These are phyloP conservation scores for Salpingoeca rosetta DNA, from an alignment of 78 protist species.

Conservation along the genomic window DNA sequence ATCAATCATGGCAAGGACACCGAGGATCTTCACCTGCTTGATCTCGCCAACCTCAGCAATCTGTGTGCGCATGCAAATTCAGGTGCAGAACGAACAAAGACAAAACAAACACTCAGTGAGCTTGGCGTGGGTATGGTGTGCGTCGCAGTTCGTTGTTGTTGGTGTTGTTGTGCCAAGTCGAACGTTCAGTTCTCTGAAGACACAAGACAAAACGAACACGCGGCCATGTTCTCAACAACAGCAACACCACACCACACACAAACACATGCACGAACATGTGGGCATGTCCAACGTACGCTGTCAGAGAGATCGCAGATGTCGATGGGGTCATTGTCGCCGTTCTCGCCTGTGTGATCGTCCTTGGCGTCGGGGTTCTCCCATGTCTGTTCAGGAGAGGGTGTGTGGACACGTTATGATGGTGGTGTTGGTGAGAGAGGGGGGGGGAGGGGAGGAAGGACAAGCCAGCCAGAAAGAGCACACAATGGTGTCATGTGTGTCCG, in stretches of 20 bases:
- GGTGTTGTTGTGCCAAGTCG: too few species aligned
- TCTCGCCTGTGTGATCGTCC: slow-evolving; percentile 32
- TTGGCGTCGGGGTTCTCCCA: slow-evolving; percentile 65
- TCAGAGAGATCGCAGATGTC: slow-evolving; percentile 74
- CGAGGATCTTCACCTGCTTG: slow-evolving; percentile 73
- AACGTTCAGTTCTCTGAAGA: too few species aligned
- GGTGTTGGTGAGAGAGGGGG: neutral
- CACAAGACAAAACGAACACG: too few species aligned
- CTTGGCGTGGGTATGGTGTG: too few species aligned
- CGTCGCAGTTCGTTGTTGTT: too few species aligned
- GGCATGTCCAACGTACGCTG: neutral
- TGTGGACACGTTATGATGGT: neutral
- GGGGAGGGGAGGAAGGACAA: too few species aligned
- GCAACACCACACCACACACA: too few species aligned
- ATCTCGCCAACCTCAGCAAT: slow-evolving; percentile 48
- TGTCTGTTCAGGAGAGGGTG: slow-evolving; percentile 30
- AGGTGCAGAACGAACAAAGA: too few species aligned
- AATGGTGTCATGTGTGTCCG: too few species aligned
- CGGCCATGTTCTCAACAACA: too few species aligned
- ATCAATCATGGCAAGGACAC: slow-evolving; percentile 75
- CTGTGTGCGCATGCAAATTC: neutral
- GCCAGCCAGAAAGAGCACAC: too few species aligned
- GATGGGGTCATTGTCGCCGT: slow-evolving; percentile 86
- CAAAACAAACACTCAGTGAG: too few species aligned
- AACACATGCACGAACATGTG: neutral